Conservation (phyloP, 495 filamentous ascomycete genomes). For the Bombardia bombarda region DNA sequence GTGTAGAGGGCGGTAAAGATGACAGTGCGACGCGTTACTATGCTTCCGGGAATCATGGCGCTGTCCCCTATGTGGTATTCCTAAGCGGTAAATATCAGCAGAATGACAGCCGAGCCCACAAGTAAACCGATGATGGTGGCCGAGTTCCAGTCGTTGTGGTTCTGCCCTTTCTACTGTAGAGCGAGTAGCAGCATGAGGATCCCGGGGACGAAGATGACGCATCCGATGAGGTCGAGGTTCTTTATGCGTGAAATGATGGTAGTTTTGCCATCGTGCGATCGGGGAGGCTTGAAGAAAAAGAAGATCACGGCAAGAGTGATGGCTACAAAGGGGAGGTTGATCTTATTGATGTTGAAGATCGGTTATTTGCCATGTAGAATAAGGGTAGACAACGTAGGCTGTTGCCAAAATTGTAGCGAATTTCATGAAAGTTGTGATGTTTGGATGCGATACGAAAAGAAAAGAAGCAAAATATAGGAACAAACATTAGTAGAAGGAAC, state of each 20-base stretch:
- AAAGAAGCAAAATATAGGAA: neutral
- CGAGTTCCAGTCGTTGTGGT: conserved; percentile 37
- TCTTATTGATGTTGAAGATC: neutral
- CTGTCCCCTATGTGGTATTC: conserved; percentile 30
- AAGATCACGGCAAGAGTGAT: conserved; percentile 1
- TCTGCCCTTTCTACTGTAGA: conserved; percentile 39
- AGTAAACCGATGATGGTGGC: conserved; percentile 35
- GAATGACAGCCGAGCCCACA: conserved; percentile 30
- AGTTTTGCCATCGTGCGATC: neutral
- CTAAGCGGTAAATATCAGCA: conserved; percentile 36
- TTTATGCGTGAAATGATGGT: conserved; percentile 6
- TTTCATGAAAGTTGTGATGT: neutral
- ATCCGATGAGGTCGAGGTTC: conserved; percentile 22
- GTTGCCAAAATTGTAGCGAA: no score
- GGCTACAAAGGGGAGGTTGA: conserved; percentile 10
- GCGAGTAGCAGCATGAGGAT: conserved; percentile 44
- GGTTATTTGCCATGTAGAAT: neutral
- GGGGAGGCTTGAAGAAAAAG: neutral
- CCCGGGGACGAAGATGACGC: conserved; percentile 24
- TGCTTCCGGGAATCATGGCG: conserved; percentile 39
- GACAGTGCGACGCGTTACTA: conserved; percentile 4
- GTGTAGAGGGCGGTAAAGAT: conserved; percentile 16
- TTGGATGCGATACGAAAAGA: no score
- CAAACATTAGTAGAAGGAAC: no score
- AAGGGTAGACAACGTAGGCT: neutral